phyloP scores from a whole-genome alignment of 495 filamentous ascomycete species.

The Acidiella bohemica region DNA sequence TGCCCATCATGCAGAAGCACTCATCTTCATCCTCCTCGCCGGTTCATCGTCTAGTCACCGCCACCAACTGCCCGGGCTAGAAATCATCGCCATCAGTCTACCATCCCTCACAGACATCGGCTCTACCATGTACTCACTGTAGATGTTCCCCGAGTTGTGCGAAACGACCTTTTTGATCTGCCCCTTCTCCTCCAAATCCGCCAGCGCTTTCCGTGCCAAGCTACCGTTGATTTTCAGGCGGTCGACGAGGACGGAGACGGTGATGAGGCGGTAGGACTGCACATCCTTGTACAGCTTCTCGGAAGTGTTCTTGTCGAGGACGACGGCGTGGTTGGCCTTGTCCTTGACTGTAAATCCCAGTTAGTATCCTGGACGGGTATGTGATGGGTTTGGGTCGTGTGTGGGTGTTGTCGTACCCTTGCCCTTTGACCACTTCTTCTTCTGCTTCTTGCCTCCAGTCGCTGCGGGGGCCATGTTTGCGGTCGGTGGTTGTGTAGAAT shows the following conservation, averaged over 20 bases:
- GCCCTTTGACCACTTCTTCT: slow-evolving; percentile 99
- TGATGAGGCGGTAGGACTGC: slow-evolving; percentile 99
- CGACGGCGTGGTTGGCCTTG: slow-evolving; percentile 94
- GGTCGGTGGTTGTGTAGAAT: slow-evolving; percentile 2
- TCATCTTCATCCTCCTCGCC: background rate
- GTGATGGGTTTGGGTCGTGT: slow-evolving; percentile 10
- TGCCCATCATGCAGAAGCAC: no score
- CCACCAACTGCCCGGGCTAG: slow-evolving; percentile 27
- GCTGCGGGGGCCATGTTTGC: slow-evolving; percentile 33
- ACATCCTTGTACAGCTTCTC: slow-evolving; percentile 94
- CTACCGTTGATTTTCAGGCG: slow-evolving; percentile 99
- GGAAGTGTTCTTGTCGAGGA: slow-evolving; percentile 54
- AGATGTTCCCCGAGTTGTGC: slow-evolving; percentile 95
- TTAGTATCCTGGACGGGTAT: slow-evolving; percentile 7
- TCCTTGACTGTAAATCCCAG: slow-evolving; percentile 78
- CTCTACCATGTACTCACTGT: slow-evolving; percentile 55
- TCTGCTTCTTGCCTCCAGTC: slow-evolving; percentile 87
- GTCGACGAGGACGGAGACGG: slow-evolving; percentile 95
- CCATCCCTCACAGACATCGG: background rate
- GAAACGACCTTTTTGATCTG: slow-evolving; percentile 95
- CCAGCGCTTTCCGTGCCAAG: slow-evolving; percentile 76
- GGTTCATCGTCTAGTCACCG: slow-evolving; percentile 4
- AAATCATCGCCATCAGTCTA: slow-evolving; percentile 1
- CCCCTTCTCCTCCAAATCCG: slow-evolving; percentile 94
- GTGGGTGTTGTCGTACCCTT: slow-evolving; percentile 53